Percentiles rank a stretch among this genome's conserved stretches.
Conservation (phyloP, 1,139 yeast genomes). For the Lodderomyces margitis region DNA sequence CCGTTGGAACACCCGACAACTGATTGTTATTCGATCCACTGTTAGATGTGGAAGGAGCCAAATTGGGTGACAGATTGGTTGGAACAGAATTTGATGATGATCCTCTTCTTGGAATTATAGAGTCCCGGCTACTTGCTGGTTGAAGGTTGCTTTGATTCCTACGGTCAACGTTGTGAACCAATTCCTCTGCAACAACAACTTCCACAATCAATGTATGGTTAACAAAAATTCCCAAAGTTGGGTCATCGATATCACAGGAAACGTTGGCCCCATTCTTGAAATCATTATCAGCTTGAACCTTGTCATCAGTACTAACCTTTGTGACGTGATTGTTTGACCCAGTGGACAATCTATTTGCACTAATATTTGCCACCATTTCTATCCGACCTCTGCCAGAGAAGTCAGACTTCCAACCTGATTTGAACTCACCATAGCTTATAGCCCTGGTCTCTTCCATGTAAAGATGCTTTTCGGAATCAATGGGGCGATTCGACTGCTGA, state of each 20-base stretch:
- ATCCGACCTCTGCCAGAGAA: conserved; percentile 72
- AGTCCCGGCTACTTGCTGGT: conserved; percentile 20
- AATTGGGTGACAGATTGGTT: neutral
- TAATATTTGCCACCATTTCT: conserved; percentile 71
- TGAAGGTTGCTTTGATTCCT: conserved; percentile 19
- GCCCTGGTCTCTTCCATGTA: conserved; percentile 72
- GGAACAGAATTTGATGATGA: conserved; percentile 4
- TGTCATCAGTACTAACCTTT: conserved; percentile 27
- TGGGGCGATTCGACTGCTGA: conserved; percentile 8
- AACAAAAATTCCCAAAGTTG: conserved; percentile 73
- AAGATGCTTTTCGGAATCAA: conserved; percentile 29
- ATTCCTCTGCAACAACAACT: conserved; percentile 90
- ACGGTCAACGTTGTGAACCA: conserved; percentile 39
- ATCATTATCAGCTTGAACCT: conserved; percentile 19
- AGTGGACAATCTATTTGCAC: conserved; percentile 55
- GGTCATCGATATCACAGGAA: conserved; percentile 80
- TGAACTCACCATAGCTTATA: conserved; percentile 74
- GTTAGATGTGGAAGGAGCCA: conserved; percentile 4
- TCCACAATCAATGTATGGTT: conserved; percentile 78
- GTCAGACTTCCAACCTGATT: conserved; percentile 94
- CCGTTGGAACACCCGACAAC: conserved; percentile 66
- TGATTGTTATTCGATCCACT: neutral
- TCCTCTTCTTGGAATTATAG: neutral
- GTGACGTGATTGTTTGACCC: conserved; percentile 41
- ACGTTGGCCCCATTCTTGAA: conserved; percentile 54